A percentile compares a stretch with the other conserved stretches of the same genome.
These are phyloP conservation scores for Solanum etuberosum DNA, from an alignment of 257 asterid species.

Conservation along the genomic window DNA sequence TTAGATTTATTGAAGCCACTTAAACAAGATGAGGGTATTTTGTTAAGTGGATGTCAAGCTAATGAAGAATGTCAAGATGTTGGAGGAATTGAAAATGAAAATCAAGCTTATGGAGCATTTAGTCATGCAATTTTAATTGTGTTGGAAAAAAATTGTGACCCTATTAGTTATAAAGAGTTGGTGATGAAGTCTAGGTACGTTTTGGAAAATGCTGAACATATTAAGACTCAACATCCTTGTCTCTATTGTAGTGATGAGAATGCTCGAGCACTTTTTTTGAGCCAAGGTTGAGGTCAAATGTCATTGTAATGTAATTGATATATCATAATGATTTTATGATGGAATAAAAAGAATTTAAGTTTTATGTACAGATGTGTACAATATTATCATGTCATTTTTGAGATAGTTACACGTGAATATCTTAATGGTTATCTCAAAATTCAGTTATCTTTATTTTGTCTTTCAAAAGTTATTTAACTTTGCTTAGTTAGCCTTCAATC, in stretches of 20 bases:
- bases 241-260: slow-evolving; percentile 54
- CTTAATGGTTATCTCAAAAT: neutral
- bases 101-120: slow-evolving; percentile 59
- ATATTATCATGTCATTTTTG: neutral
- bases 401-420: neutral
- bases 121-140: slow-evolving; percentile 51
- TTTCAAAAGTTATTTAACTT: no score
- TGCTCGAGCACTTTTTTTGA: slow-evolving; percentile 44
- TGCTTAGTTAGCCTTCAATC: no score
- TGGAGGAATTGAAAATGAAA: slow-evolving; percentile 15
- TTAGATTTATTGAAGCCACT: slow-evolving; percentile 20
- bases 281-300: neutral
- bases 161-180: slow-evolving; percentile 43
- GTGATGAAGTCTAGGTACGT: slow-evolving; percentile 48
- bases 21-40: slow-evolving; percentile 61
- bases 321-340: neutral
- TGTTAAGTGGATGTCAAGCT: slow-evolving; percentile 74
- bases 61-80: slow-evolving; percentile 66
- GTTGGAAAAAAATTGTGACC: slow-evolving; percentile 35
- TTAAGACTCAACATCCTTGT: slow-evolving; percentile 67
- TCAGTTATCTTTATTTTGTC: no score
- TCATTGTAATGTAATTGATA: neutral
- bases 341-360: neutral
- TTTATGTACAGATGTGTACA: neutral
- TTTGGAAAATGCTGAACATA: slow-evolving; percentile 28